Base-by-base conservation (phyloP, 1,284 basidiomycete species). In the Fomitopsis pinicola region DNA sequence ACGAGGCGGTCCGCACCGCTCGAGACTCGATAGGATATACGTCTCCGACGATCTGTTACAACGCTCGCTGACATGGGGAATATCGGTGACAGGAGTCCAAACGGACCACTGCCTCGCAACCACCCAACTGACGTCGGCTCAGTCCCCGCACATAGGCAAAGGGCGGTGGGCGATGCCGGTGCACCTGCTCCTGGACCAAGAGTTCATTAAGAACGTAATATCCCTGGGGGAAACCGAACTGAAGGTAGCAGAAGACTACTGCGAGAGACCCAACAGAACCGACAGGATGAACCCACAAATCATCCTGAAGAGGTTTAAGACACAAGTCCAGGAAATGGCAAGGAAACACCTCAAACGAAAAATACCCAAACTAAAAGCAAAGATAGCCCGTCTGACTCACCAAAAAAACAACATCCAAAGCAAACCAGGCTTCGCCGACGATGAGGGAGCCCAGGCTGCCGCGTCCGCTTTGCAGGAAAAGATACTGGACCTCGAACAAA, bases 91-190 rank as follows among this genome's bases (percentile, higher is more conserved):
- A 7, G 19, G 19, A 1, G 26, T 57, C 40, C 55, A 2, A 2
- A 57, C 55, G 5, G 55, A 57, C 40, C 55, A 57, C 30, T 7
- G 28, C 22, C 9, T 57, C 14, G 22, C 28, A 38, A 26, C 22
- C 1, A 40, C 42, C 10, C 10, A 5, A 2, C 19, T 57, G 6
- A 30, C 8, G 2, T 17, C 38, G 22, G 28, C n/a, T 0, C 17
- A 57, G 5, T 3, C 22, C 9, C 55, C 55, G 19, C 30, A 36
- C 33, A 42, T 64, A 52, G 52, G 59, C 56, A 46, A 52, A 58
- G 28, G 62, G 44, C 46, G 48, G 54, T 22, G 46, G 33, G 17
- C 53, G 6, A 4, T 45, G 6, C 44, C 44, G n/a, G 3, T 7
- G 1, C 44, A 45, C 8, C 44, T 45, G 17, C 15, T 45, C 17